phyloP scores from a whole-genome alignment of 2,329 filamentous ascomycete genomes.

The Calonectria honghensis region DNA sequence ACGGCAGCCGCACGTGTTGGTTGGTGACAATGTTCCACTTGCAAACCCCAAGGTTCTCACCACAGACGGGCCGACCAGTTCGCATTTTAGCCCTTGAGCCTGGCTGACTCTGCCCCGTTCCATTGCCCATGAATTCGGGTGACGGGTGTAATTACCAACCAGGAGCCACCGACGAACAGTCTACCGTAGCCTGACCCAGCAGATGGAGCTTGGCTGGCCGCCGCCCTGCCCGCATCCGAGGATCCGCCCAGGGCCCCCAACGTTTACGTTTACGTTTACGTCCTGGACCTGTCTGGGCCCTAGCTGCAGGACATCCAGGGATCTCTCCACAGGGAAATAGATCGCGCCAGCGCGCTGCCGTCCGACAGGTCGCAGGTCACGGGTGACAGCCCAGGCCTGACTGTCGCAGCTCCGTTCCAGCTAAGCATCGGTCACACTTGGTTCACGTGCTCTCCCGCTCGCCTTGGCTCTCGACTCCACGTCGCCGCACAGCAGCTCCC shows the following conservation, averaged over 20 bases:
- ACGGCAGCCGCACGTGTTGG: constrained; percentile 35
- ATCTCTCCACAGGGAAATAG: constrained; percentile 52
- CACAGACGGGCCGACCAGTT: constrained; percentile 35
- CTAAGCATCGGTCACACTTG: constrained; percentile 24
- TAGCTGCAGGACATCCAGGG: constrained; percentile 51
- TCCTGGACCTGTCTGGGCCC: constrained; percentile 36
- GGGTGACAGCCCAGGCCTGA: constrained; percentile 24
- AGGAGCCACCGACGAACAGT: constrained; percentile 13
- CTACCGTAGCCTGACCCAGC: constrained; percentile 10
- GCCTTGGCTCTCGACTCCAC: constrained; percentile 33
- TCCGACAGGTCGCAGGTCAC: constrained; percentile 42
- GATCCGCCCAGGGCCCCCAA: constrained; percentile 37
- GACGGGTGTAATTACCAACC: constrained; percentile 11
- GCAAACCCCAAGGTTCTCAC: constrained; percentile 29
- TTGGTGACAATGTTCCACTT: constrained; percentile 29
- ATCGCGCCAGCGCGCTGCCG: constrained; percentile 51
- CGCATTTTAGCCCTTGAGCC: not conserved
- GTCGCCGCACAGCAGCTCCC: constrained; percentile 30
- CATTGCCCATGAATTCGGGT: not conserved
- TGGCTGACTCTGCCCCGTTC: constrained; percentile 12
- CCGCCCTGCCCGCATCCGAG: constrained; percentile 27
- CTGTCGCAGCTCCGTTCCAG: constrained; percentile 22
- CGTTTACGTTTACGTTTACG: constrained; percentile 38
- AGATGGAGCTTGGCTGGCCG: constrained; percentile 19
- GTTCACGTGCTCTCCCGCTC: constrained; percentile 26